These are phyloP conservation scores for Leishmania tarentolae DNA, from an alignment of 208 protist genomes.

Conservation along the genomic window DNA sequence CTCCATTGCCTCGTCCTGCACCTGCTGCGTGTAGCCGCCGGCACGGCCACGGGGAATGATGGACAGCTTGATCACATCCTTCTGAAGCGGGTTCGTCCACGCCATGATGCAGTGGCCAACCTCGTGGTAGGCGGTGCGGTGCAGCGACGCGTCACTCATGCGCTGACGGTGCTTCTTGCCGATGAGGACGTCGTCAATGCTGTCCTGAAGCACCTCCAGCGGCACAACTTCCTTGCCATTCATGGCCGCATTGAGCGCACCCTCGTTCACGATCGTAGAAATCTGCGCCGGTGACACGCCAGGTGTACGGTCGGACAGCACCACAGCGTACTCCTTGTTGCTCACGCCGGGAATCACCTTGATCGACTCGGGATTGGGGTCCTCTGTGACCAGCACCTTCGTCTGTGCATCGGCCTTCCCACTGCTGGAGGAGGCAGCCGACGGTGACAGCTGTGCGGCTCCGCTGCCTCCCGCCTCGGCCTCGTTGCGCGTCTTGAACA, in stretches of 20 bases:
- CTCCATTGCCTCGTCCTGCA: conserved; percentile 91
- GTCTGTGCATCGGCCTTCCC: background rate
- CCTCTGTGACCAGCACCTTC: conserved; percentile 34
- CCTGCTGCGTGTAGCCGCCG: conserved; percentile 93
- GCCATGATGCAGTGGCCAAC: conserved; percentile 97
- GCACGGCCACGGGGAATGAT: conserved; percentile 91
- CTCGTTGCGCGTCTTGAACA: conserved; percentile 66
- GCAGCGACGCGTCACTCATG: conserved; percentile 82
- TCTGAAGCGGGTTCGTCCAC: conserved; percentile 86
- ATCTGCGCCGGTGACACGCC: conserved; percentile 96
- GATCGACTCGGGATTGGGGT: conserved; percentile 37
- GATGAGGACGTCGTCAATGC: conserved; percentile 93
- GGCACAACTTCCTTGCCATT: conserved; percentile 74
- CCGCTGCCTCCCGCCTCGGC: conserved; percentile 8
- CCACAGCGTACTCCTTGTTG: conserved; percentile 76
- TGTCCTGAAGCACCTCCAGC: conserved; percentile 76
- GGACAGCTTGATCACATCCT: conserved; percentile 92
- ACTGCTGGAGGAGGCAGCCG: background rate
- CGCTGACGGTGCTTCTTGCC: conserved; percentile 93
- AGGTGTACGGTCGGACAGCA: conserved; percentile 89
- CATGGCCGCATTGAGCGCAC: conserved; percentile 91
- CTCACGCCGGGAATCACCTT: conserved; percentile 84
- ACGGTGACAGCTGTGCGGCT: background rate
- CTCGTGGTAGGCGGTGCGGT: conserved; percentile 97
- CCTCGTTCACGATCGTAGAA: conserved; percentile 97